These are phyloP conservation scores for Nakazawaea peltata DNA, from an alignment of 805 yeast species.

Conservation along the genomic window DNA sequence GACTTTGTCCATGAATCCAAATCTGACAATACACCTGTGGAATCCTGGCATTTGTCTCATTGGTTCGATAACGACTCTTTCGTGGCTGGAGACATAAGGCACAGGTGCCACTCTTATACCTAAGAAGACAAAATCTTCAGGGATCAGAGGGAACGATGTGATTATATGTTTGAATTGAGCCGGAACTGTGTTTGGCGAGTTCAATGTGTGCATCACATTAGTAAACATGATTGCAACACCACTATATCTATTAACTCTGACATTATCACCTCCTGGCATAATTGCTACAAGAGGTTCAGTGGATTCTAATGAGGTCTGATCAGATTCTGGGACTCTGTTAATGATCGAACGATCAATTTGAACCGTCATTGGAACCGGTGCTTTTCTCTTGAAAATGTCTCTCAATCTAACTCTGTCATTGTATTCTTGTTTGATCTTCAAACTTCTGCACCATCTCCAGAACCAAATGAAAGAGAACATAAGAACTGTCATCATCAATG, in stretches of 20 bases:
- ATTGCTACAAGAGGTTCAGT: constrained; percentile 1
- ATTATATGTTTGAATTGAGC: constrained; percentile 28
- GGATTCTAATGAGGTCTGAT: too few relatives aligned
- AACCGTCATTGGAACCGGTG: background rate
- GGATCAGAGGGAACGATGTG: constrained; percentile 33
- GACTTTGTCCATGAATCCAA: constrained; percentile 39
- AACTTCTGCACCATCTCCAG: constrained; percentile 42
- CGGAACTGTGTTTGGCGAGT: constrained; percentile 39
- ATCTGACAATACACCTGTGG: constrained; percentile 38
- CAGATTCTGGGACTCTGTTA: background rate
- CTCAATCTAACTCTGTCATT: constrained; percentile 23
- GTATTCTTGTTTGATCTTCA: constrained; percentile 30
- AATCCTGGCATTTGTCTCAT: constrained; percentile 34
- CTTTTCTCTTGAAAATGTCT: constrained; percentile 26
- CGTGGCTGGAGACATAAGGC: constrained; percentile 33
- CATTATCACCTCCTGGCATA: constrained; percentile 3
- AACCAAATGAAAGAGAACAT: constrained; percentile 27
- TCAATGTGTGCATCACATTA: constrained; percentile 26
- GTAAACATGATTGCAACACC: constrained; percentile 37
- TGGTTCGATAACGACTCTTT: constrained; percentile 29
- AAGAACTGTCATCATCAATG: constrained; percentile 36
- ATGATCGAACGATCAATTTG: background rate
- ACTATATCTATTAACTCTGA: constrained; percentile 15
- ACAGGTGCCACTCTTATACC: constrained; percentile 31
- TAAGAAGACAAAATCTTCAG: constrained; percentile 35